Percentiles rank a stretch among this genome's conserved stretches.
These are phyloP conservation scores for Aspergillus terreus DNA, from an alignment of 2,329 filamentous ascomycete species.

Conservation along the genomic window DNA sequence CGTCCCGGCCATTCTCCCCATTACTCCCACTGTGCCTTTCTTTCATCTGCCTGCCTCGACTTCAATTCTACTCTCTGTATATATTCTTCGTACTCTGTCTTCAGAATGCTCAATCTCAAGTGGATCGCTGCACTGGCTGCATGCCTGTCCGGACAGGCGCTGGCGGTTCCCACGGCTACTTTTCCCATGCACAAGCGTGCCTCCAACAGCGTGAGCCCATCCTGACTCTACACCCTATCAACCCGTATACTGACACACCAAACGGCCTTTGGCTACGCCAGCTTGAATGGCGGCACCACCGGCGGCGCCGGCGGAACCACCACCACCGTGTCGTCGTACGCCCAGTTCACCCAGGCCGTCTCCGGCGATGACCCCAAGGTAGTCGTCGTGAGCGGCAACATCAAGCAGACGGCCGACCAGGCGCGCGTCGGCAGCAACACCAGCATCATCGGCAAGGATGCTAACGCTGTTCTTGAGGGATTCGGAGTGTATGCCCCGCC, in stretches of 20 bases:
- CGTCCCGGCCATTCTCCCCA: slow-evolving; percentile 1
- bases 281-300: slow-evolving; percentile 50
- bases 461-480: slow-evolving; percentile 54
- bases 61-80: slow-evolving; percentile 1
- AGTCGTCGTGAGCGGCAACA: slow-evolving; percentile 46
- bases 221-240: too few relatives aligned
- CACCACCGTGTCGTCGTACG: slow-evolving; percentile 52
- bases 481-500: slow-evolving; percentile 14
- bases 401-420: slow-evolving; percentile 42
- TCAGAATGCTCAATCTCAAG: slow-evolving; percentile 23
- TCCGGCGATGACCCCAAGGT: slow-evolving; percentile 44
- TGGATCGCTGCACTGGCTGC: slow-evolving; percentile 19
- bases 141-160: slow-evolving; percentile 21
- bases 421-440: slow-evolving; percentile 50
- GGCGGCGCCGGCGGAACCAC: slow-evolving; percentile 55
- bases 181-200: slow-evolving; percentile 23
- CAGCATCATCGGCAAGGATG: slow-evolving; percentile 49
- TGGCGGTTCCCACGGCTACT: slow-evolving; percentile 25
- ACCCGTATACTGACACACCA: slow-evolving; percentile 1
- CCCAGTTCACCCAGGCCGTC: slow-evolving; percentile 49
- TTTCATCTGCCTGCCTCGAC: slow-evolving; percentile 3
- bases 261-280: slow-evolving; percentile 43
- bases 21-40: not conserved
- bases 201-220: slow-evolving; percentile 18
- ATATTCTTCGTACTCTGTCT: slow-evolving; percentile 4